Evolutionary conservation across 2,329 filamentous ascomycete genomes (phyloP).

Genomic region (Tolypocladium endophyticum): DNA sequence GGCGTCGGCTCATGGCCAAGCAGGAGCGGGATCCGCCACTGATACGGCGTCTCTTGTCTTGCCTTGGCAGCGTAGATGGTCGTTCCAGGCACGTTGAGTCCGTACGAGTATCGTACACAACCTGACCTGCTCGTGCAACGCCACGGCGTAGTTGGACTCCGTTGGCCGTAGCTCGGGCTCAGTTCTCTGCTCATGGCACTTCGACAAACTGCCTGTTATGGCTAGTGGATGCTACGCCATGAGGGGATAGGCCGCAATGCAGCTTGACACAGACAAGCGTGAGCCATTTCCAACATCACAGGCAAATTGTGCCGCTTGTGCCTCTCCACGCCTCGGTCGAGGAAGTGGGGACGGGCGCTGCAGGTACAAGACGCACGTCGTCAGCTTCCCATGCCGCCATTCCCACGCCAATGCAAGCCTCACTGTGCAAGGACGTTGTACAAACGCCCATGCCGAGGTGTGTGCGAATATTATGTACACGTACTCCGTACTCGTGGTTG

Average conservation of each 20-base stretch:
- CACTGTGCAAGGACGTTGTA: not conserved
- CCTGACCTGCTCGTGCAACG: not conserved
- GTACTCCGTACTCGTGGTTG: too few relatives aligned
- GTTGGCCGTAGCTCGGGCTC: not conserved
- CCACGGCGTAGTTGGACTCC: not conserved
- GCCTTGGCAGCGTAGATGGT: not conserved
- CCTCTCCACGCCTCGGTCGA: not conserved
- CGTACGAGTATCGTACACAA: not conserved
- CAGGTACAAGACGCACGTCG: not conserved
- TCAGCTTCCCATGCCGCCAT: not conserved
- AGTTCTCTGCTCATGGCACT: not conserved
- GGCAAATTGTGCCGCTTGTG: slow-evolving; percentile 15
- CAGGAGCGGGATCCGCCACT: not conserved
- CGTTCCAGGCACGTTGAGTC: not conserved
- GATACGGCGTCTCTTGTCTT: not conserved
- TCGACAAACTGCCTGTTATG: not conserved
- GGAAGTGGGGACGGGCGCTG: not conserved
- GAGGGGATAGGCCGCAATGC: not conserved
- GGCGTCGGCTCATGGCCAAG: not conserved
- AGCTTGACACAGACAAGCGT: not conserved
- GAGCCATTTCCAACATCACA: not conserved
- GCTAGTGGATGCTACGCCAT: not conserved
- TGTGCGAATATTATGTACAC: too few relatives aligned
- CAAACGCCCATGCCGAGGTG: not conserved
- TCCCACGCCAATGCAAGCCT: not conserved